These are phyloP conservation scores for Clathrus columnatus DNA, from an alignment of 768 basidiomycete genomes.

Conservation along the genomic window DNA sequence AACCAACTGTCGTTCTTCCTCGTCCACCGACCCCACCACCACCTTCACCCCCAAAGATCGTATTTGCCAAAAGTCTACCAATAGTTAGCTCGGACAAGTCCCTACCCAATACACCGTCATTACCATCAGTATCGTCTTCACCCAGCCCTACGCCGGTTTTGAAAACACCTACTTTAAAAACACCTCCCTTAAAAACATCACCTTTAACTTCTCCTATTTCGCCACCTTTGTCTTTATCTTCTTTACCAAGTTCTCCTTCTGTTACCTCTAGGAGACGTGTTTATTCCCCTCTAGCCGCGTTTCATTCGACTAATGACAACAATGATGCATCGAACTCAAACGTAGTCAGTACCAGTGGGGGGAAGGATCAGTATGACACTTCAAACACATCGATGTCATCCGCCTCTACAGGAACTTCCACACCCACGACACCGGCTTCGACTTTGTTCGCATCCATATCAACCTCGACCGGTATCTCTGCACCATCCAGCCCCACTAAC, in stretches of 20 bases:
- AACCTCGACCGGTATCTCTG: not conserved
- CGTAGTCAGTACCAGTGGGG: not conserved
- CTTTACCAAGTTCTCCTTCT: not conserved
- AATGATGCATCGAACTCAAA: not conserved
- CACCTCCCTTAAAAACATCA: not conserved
- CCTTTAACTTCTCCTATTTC: not conserved
- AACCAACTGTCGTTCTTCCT: not conserved
- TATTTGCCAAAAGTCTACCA: slow-evolving; percentile 1
- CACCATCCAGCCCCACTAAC: not conserved
- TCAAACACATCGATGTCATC: not conserved
- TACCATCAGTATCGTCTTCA: not conserved
- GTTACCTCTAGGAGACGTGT: slow-evolving; percentile 14
- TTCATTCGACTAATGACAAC: not conserved
- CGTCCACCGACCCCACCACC: slow-evolving; percentile 6
- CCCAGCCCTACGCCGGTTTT: slow-evolving; percentile 1
- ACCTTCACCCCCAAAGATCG: slow-evolving; percentile 1
- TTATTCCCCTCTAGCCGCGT: slow-evolving; percentile 21
- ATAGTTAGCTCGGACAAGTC: not conserved
- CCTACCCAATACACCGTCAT: not conserved
- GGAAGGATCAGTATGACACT: not conserved
- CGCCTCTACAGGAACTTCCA: not conserved
- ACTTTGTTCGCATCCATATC: not conserved
- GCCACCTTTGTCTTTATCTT: not conserved
- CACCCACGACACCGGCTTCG: not conserved
- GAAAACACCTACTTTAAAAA: not conserved